Base-by-base conservation (phyloP, 345 rosid species). In the Rhodamnia argentea region DNA sequence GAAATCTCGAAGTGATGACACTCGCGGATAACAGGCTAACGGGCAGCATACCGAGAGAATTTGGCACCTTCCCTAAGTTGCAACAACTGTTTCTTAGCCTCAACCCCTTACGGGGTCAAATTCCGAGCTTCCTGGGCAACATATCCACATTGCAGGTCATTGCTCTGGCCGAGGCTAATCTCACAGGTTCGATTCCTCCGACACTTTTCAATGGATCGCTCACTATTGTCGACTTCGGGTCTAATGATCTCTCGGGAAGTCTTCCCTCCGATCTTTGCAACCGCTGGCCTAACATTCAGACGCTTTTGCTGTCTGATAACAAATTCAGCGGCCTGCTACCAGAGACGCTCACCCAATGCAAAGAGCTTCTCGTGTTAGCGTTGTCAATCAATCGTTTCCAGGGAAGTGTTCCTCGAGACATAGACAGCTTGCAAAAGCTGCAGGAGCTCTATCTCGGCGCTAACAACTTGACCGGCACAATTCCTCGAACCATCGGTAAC, bases 1-100 rank as follows among this genome's bases (percentile, higher is more conserved):
- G 18, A 23, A 82, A 51, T 51, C 83, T 82, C 0, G 1, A 51
- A 5, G 0, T 0, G 16, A 14, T 51, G 83, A 13, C 57, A 53
- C 57, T 82, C 23, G 0, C 0, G 0, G 0, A 0, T 0, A 51
- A 82, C 24, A 14, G 0, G 37, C 56, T 51, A 10, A 24, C 5
- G 0, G 83, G 54, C 16, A 22, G 83, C 27, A 24, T 82, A 42
- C 83, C 57, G 0, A 51, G 3, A 82, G 56, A 82, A 82, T 51
- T 82, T 2, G 40, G 56, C 3, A 0, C 29, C 22, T 82, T 51
- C 23, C 56, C 83, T 26, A 82, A 82, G 57, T 53, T 82, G 0
- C 40, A 26, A 29, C 3, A 0, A 26, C 7, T 82, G 9, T 0
- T 0, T 0, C 83, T 82, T 53, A 0, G 83, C 40, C 0, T 7